Percentiles rank a stretch among this genome's conserved stretches.
phyloP scores from a whole-genome alignment of 1,284 basidiomycete genomes.

The Wallemia ichthyophaga region DNA sequence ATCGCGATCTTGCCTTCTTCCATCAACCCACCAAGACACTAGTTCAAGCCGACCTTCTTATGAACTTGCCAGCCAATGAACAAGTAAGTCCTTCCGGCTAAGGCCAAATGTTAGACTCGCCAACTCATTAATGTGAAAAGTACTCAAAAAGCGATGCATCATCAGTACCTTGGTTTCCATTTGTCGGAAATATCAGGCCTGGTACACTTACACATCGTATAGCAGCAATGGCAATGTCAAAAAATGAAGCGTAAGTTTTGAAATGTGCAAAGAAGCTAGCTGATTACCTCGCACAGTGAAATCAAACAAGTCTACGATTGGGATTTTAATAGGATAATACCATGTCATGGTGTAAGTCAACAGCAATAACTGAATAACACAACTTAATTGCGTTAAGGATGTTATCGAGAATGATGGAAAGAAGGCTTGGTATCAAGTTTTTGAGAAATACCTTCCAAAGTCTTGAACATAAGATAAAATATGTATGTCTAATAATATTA shows the following conservation, averaged over 20 bases:
- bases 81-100: slow-evolving; percentile 37
- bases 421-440: neutral
- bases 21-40: slow-evolving; percentile 48
- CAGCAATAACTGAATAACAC: neutral
- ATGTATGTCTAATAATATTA: neutral
- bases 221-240: neutral
- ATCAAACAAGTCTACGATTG: neutral
- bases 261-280: neutral
- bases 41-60: slow-evolving; percentile 59
- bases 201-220: neutral
- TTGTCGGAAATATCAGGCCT: neutral
- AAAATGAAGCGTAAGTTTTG: neutral
- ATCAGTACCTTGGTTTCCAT: neutral
- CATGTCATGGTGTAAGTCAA: neutral
- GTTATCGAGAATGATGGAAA: neutral
- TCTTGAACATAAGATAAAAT: neutral
- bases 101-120: too few relatives aligned
- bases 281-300: neutral
- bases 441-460: neutral
- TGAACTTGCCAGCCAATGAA: slow-evolving; percentile 63
- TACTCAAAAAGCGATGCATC: neutral
- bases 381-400: neutral
- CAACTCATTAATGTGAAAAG: too few relatives aligned
- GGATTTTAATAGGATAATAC: neutral
- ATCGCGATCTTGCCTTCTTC: slow-evolving; percentile 67